Evolutionary conservation across 352 stramenopile genomes (phyloP), one percentile per base, ranked within the genome.

Genomic region (Phytophthora crassamura): DNA sequence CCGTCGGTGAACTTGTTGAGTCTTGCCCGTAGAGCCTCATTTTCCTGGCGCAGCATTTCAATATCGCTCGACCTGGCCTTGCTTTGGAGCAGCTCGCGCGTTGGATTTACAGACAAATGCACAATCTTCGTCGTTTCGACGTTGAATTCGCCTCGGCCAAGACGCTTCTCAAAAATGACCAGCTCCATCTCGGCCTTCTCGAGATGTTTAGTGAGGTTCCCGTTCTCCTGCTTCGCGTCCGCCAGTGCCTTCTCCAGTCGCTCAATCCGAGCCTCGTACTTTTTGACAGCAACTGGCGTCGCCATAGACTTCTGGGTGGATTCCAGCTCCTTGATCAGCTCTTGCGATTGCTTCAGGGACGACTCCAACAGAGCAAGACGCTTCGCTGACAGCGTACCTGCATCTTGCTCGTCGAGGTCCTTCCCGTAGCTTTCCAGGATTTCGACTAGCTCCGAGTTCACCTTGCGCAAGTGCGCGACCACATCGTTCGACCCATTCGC

Each of bases 91-190:
- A 89, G 55, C 47, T 93, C 82, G 14, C 75, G 77, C 20, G 86
- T 91, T n/a, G 88, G 88, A 33, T 96, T 96, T 12, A 94, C 69
- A n/a, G 86, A 71, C 33, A 95, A 65, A 64, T 96, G 89, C 9
- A 97, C 75, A n/a, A 97, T 88, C 61, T 97, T 97, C 25, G 86
- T 95, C 15, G 78, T 93, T 36, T 87, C 73, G 8, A 80, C 59
- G 49, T 97, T 95, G 60, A 90, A 92, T 45, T 94, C 86, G 34
- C 87, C 88, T 49, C 75, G 69, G 20, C 83, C 88, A 16, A 94
- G 67, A 3, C 86, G 81, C 34, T 89, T 90, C 59, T 97, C 86
- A 34, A 90, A 79, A 18, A 83, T 58, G 1, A 74, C 78, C 8
- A 89, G 73, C 40, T 92, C 78, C 55, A 76, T 80, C 59, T 94